Evolutionary conservation across 331 rosid genomes (phyloP).

Genomic region (Malus hybrid): DNA sequence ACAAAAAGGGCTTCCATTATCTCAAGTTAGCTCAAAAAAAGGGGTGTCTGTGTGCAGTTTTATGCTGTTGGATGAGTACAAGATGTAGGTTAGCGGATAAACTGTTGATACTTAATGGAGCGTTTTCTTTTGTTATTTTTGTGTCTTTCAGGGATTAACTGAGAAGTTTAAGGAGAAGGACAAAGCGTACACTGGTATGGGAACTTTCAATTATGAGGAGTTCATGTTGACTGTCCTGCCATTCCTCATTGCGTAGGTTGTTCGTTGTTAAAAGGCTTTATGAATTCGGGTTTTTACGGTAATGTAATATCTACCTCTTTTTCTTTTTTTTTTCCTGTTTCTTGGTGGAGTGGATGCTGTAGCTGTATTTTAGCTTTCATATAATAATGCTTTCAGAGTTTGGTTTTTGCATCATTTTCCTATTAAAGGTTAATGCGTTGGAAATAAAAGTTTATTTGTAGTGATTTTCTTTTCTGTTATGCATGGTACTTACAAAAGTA

Average conservation of each 20-base stretch:
- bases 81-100: too few species aligned
- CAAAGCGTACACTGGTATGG: conserved; percentile 53
- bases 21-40: too few species aligned
- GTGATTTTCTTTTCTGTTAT: too few species aligned
- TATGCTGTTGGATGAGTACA: too few species aligned
- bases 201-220: conserved; percentile 71
- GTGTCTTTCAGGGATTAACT: conserved; percentile 69
- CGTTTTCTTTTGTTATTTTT: not conserved
- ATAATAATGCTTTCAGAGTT: not conserved
- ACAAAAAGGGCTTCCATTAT: not conserved
- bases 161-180: conserved; percentile 98
- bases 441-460: not conserved
- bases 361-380: not conserved
- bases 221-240: conserved; percentile 97
- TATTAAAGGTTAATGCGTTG: not conserved
- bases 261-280: not conserved
- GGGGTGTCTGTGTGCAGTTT: too few species aligned
- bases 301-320: not conserved
- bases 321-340: not conserved
- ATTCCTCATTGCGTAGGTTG: conserved; percentile 61
- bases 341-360: not conserved
- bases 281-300: not conserved
- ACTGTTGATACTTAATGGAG: not conserved
- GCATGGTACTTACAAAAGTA: too few species aligned
- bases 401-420: not conserved